phyloP scores from a whole-genome alignment of 441 rosid genomes.

The Euphorbia celastroides region DNA sequence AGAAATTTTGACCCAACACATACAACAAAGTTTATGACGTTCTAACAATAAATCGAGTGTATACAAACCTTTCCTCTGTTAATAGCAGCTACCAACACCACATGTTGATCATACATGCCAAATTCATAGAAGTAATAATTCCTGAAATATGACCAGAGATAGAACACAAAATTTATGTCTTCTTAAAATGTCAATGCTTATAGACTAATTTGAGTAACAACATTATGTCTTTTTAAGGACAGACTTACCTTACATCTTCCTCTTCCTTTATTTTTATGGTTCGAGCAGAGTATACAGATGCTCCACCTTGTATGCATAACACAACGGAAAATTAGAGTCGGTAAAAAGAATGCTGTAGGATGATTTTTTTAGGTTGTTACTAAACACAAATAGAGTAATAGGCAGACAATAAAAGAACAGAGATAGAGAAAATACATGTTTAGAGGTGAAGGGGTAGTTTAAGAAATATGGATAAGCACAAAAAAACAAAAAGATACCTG shows the following conservation, averaged over 20 bases:
- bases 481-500: constrained; percentile 39
- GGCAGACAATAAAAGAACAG: too few species aligned
- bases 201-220: not conserved
- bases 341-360: constrained; percentile 11
- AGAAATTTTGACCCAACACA: not conserved
- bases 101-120: constrained; percentile 66
- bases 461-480: too few species aligned
- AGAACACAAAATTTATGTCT: too few species aligned
- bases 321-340: constrained; percentile 12
- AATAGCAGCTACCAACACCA: constrained; percentile 69
- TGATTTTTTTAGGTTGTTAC: not conserved
- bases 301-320: constrained; percentile 50
- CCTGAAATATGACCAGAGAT: constrained; percentile 41
- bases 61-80: constrained; percentile 65
- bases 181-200: too few species aligned
- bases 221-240: not conserved
- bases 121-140: constrained; percentile 87
- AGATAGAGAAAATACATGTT: too few species aligned
- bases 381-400: too few species aligned
- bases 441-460: too few species aligned
- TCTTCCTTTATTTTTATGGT: constrained; percentile 88
- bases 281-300: constrained; percentile 70
- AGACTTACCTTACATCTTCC: constrained; percentile 66
- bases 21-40: not conserved
- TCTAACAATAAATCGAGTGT: constrained; percentile 1